Evolutionary conservation across 139 green algal genomes (phyloP), one percentile per base, ranked within the genome.

Genomic region (Coelastrella sp.): DNA sequence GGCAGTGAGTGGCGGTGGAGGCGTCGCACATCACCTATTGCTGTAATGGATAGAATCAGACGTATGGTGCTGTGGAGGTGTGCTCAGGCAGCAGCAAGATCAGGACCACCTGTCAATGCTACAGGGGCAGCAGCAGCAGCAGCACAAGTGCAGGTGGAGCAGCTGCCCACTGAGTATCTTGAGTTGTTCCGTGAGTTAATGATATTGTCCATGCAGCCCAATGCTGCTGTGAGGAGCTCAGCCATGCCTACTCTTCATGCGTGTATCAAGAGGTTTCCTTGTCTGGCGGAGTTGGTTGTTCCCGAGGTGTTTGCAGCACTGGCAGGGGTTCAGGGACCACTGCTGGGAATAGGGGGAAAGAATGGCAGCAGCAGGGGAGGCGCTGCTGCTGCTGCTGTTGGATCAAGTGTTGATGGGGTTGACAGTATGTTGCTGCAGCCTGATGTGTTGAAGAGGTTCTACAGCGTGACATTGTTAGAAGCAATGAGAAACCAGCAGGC

Each of bases 221-320:
- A 93, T 89, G 51, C 67, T 45, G 69, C 27, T 4, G 67, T 91
- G 8, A 41, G 81, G 30, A 74, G 32, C 41, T 59, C 27, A 5
- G 74, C 88, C 0, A 11, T 73, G 34, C 27, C 32, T 25, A 62
- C 88, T 4, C 59, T 96, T 64, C 89, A 91, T 15, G n/a, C 66
- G 2, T 67, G 59, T 35, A 48, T 88, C 37, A 96, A 95, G 89
- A 89, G 91, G n/a, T 96, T 93, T 85, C 85, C 92, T 19, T 77
- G 34, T 25, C 81, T 96, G 40, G 87, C 80, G 23, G 81, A 83
- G 25, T 32, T 72, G 21, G 37, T 83, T 34, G 81, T 91, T 79
- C 88, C 90, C 19, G 66, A 83, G 6, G 53, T 91, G 27, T 85
- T 95, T 23, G 81, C 63, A 0, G 90, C 83, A 27, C 51, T 96